A percentile compares a stretch with the other conserved stretches of the same genome.
Conservation (phyloP, 1,284 basidiomycete genomes). For the Tilletia horrida region DNA sequence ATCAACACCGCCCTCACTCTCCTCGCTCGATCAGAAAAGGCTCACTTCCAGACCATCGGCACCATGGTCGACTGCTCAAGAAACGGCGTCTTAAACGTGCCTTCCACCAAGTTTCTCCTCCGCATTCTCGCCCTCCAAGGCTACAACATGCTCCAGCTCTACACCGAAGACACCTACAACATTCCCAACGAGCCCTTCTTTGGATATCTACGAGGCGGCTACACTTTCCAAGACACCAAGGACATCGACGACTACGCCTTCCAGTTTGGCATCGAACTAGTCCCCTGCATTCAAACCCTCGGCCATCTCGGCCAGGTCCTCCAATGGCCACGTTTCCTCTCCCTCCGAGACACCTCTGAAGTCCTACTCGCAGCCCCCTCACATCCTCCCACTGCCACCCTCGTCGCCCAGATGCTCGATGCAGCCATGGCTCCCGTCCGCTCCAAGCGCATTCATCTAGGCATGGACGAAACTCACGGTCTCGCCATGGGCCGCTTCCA, state of each 20-base stretch:
- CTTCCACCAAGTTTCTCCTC: constrained; percentile 45
- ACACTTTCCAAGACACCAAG: constrained; percentile 41
- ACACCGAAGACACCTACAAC: constrained; percentile 55
- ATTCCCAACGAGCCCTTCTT: constrained; percentile 56
- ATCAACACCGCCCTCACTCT: constrained; percentile 5
- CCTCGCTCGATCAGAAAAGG: constrained; percentile 6
- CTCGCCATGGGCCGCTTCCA: constrained; percentile 55
- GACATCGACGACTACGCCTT: constrained; percentile 55
- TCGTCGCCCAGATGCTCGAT: constrained; percentile 51
- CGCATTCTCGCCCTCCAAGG: constrained; percentile 52
- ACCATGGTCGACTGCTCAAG: constrained; percentile 57
- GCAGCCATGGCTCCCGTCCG: constrained; percentile 50
- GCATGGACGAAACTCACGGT: constrained; percentile 52
- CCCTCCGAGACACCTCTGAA: constrained; percentile 54
- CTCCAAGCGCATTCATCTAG: constrained; percentile 48
- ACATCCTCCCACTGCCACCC: constrained; percentile 46
- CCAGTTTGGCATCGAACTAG: constrained; percentile 40
- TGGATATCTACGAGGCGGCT: constrained; percentile 53
- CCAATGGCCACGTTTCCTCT: constrained; percentile 55
- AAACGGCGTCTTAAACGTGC: constrained; percentile 54
- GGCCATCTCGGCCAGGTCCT: constrained; percentile 57
- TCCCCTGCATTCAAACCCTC: constrained; percentile 55
- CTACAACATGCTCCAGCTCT: constrained; percentile 53
- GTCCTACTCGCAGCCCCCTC: constrained; percentile 52
- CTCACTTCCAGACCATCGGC: constrained; percentile 44